Base-by-base conservation (phyloP, 2,329 filamentous ascomycete genomes). In the Curvularia hawaiiensis region DNA sequence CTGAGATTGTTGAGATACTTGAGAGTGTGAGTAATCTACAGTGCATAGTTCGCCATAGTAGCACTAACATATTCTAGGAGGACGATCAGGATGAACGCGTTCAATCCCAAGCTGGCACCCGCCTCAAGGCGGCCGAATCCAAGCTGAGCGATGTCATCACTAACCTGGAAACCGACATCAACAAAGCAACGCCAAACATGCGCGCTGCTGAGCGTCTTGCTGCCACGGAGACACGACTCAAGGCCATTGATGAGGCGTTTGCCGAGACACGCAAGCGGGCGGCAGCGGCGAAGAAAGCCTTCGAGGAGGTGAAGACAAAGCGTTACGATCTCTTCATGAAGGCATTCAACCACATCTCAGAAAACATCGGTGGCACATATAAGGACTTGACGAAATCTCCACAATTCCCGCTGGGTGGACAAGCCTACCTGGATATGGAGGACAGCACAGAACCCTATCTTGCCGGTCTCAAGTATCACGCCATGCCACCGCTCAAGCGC, bases 391-490 rank as follows among this genome's bases (percentile, higher is more conserved):
- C 95, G 24, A 89, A 92, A 57, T 95, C 90, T 40, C 85, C 90
- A 33, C 89, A 90, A n/a, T 97, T 96, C 75, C 93, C 94, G 0
- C 84, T 98, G n/a, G 95, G 95, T 67, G 95, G 95, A 9, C 84
- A 86, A 70, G 87, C 87, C 62, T 97, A 97, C 73, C 87, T 99
- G 47, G 93, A 97, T 72, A 93, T 96, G 75, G 93, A 97, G 74
- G 94, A 99, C 75, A 91, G 89, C n/a, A 92, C 97, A 63, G 94
- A 96, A 71, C 95, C 95, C 0, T 99, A 98, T 76, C 85, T 97
- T 4, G 92, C 91, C 40, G 95, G 95, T 31, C 92, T 99, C 78
- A 97, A 97, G 74, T 99, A 99, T 78, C 93, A 98, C 75, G 96
- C 95, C 61, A 99, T 98, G 93, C 95, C 95, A 20, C 95, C 95